Base-by-base conservation (phyloP, 2,329 filamentous ascomycete species). In the Neophaeococcomyces aloes region DNA sequence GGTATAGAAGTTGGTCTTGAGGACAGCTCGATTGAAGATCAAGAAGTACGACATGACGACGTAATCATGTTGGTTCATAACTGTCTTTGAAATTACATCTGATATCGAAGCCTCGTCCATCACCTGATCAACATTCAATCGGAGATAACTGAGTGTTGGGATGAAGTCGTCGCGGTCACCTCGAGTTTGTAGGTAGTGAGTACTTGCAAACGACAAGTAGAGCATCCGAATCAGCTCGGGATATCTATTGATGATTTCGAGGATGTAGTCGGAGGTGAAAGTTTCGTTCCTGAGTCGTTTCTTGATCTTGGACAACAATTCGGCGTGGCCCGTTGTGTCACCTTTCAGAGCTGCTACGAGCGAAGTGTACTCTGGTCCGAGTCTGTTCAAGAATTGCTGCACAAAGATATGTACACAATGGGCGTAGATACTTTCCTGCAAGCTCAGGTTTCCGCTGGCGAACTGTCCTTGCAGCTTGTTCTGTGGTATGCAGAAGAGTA, bases 1-100 rank as follows among this genome's bases (percentile, higher is more conserved):
- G 1, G 91, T 98, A 72, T 93, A 95, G 65, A 83, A 83, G 71
- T 98, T 98, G 56, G 91, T 98, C 77, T 96, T 98, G 54, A 96
- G 74, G 35, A 96, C 81, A 36, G 84, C 79, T 46, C 78, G 80
- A 71, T 98, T 98, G 78, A 98, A 98, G 50, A 91, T 81, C 44
- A 86, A 80, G 77, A 98, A 96, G 13, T 88, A 86, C 32, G 80
- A 86, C 86, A 98, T 93, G 55, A 98, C 91, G 81, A 95, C 93
- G 61, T 89, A 83, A 60, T 98, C 87, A 65, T 98, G 88, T 68
- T 98, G 89, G 59, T 94, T 96, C 47, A 74, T 75, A 14, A 86
- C 81, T n/a, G 81, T 83, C 60, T 78, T 81, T 48, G 81, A 75
- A 59, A 94, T 91, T 53, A 81, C 71, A 39, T 83, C 78, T 63